Percentiles rank a stretch among this genome's conserved stretches.
Conservation (phyloP, 108 stramenopile species). For the Cyclotella sp. region DNA sequence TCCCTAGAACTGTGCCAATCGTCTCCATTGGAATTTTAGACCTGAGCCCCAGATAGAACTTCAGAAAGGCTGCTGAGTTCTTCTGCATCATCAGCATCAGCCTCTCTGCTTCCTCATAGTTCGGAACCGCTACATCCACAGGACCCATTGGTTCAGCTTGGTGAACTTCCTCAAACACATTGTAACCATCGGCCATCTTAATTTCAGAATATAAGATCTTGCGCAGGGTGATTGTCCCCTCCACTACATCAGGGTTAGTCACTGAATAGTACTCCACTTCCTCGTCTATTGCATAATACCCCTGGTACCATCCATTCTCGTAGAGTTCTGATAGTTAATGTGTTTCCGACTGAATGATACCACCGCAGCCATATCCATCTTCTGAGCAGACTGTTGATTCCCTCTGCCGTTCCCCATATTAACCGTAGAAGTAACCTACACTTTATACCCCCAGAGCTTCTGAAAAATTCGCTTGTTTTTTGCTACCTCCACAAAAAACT, state of each 20-base stretch:
- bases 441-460: background rate
- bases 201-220: background rate
- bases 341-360: background rate
- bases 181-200: background rate
- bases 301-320: background rate
- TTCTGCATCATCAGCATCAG: slow-evolving; percentile 11
- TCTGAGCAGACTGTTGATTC: too few relatives aligned
- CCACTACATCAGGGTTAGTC: background rate
- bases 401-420: background rate
- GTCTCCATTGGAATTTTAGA: background rate
- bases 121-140: slow-evolving; percentile 1
- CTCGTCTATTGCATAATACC: background rate
- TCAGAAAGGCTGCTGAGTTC: slow-evolving; percentile 1
- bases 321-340: background rate
- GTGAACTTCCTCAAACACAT: slow-evolving; percentile 4
- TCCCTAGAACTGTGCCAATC: background rate
- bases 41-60: background rate
- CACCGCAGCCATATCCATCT: slow-evolving; percentile 4
- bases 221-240: background rate
- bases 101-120: slow-evolving; percentile 8
- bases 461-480: background rate
- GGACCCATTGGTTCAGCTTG: background rate
- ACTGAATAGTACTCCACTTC: background rate
- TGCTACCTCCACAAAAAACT: background rate
- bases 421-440: background rate